Evolutionary conservation across 352 stramenopile genomes (phyloP).

Genomic region (Globisporangium radiosum): DNA sequence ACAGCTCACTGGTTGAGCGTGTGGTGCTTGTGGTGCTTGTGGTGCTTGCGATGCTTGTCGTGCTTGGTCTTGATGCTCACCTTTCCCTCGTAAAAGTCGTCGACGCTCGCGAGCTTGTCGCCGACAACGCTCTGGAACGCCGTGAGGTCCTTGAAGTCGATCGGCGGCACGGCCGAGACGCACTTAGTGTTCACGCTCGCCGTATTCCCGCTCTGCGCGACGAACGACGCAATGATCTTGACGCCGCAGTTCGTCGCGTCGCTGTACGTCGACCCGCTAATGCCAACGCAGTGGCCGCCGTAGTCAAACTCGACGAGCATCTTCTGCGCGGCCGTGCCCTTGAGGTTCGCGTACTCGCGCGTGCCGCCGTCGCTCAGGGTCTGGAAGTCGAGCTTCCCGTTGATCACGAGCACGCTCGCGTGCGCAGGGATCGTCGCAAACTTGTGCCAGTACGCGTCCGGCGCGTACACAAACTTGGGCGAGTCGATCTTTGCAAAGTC

Average conservation of each 20-base stretch:
- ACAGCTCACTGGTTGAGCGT: background rate
- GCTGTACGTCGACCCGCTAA: slow-evolving; percentile 4
- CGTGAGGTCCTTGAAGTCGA: slow-evolving; percentile 37
- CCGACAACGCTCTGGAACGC: slow-evolving; percentile 51
- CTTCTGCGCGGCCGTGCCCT: slow-evolving; percentile 7
- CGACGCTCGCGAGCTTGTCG: too few species aligned
- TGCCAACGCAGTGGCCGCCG: slow-evolving; percentile 16
- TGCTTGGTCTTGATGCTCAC: too few species aligned
- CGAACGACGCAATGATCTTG: slow-evolving; percentile 14
- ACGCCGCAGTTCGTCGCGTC: slow-evolving; percentile 12
- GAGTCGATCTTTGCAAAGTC: slow-evolving; percentile 2
- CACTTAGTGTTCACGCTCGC: too few species aligned
- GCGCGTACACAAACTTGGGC: slow-evolving; percentile 19
- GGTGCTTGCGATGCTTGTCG: too few species aligned
- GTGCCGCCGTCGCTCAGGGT: slow-evolving; percentile 17
- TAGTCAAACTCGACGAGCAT: slow-evolving; percentile 19
- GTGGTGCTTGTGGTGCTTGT: too few species aligned
- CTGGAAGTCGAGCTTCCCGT: slow-evolving; percentile 22
- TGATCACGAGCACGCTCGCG: slow-evolving; percentile 27
- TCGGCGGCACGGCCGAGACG: too few species aligned
- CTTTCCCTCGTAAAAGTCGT: too few species aligned
- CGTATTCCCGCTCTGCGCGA: too few species aligned
- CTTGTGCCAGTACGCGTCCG: slow-evolving; percentile 25
- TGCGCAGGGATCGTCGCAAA: slow-evolving; percentile 15
- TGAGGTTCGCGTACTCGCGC: slow-evolving; percentile 13